Base-by-base conservation (phyloP, 495 filamentous ascomycete species). In the Parachaetomium inaequale region DNA sequence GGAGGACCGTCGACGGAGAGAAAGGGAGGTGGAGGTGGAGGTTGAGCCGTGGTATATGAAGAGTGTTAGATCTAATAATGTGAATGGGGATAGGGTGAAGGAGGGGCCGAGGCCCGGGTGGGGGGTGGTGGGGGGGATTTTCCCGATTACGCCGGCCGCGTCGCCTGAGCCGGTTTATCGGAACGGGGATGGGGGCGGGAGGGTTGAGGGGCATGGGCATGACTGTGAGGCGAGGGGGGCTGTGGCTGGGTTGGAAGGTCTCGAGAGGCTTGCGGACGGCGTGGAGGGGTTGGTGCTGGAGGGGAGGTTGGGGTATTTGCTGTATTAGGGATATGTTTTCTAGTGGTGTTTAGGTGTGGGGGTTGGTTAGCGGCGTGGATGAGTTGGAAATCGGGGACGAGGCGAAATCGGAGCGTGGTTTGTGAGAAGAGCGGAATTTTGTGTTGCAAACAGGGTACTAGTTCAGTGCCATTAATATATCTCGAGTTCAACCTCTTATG, bases 261-360 rank as follows among this genome's bases (percentile, higher is more conserved):
- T 73, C 26, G 63, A 61, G 19, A 49, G 28, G 19, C 29, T 73
- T 40, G 65, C 43, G 26, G 62, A 64, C 0, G 54, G 34, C 2
- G 59, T 73, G 14, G 29, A 56, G 19, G 71, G 71, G 38, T 25
- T 73, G 65, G 62, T 63, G 38, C 45, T 73, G 63, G 61, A 68
- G 59, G 66, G 67, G 7, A 42, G 45, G 23, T 38, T 69, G 36
- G 71, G 71, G 14, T 73, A 70, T 54, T 61, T 62, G 34, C 29
- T 52, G 6, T 69, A 66, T 50, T 68, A 42, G 26, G 34, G 10
- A 11, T 36, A 11, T 12, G 8, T 2, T 36, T n/a, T 42, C 12
- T 17, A 6, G 12, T 17, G 2, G 31, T 32, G 31, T 38, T 10
- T 38, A 15, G 12, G 6, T 38, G 36, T 8, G 4, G 7, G 6